Base-by-base conservation (phyloP, 73 alveolate species). In the Paramecium octaurelia region DNA sequence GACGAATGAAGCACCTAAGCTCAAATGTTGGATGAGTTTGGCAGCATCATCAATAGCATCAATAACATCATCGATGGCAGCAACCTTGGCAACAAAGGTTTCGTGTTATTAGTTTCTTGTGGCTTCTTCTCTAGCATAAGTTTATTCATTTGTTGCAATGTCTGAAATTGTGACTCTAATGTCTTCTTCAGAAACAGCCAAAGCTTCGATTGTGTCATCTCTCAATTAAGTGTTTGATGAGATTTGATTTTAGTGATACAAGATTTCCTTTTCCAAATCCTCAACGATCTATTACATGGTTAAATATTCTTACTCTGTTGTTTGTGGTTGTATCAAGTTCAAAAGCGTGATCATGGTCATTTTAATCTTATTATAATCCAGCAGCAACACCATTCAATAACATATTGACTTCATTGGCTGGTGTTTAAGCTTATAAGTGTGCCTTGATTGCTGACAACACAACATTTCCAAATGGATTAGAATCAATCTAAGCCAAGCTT, bases 41-140 rank as follows among this genome's bases (percentile, higher is more conserved):
- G 94, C 21, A 44, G 94, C 94, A 10, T 88, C 94, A 88, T 88
- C 94, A 42, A 88, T 46, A 70, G 94, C 91, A 16, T 88, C 87
- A 20, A 88, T 70, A 44, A 83, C 94, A 11, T 88, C 94, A 40
- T 80, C 91, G 11, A 80, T 80, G 73, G 91, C 91, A 42, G 69
- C 91, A 21, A 46, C 34, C 76, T 80, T 80, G 4, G 91, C 16
- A 80, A 80, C 91, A 23, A 40, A 80, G 75, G 73, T 40, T n/a
- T 40, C 91, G 76, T 80, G 91, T 80, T 80, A 80, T 40, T 40
- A 23, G 44, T 80, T 24, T 80, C 91, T 44, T 21, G 91, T 80
- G 40, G 91, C 91, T 80, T 80, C 44, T 43, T 80, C 91, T 80
- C 91, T 80, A 44, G 91, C 91, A 42, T 43, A 80, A 34, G 91